Evolutionary conservation across 139 green algal genomes (phyloP).

Genomic region (Zygnema circumcarinatum): DNA sequence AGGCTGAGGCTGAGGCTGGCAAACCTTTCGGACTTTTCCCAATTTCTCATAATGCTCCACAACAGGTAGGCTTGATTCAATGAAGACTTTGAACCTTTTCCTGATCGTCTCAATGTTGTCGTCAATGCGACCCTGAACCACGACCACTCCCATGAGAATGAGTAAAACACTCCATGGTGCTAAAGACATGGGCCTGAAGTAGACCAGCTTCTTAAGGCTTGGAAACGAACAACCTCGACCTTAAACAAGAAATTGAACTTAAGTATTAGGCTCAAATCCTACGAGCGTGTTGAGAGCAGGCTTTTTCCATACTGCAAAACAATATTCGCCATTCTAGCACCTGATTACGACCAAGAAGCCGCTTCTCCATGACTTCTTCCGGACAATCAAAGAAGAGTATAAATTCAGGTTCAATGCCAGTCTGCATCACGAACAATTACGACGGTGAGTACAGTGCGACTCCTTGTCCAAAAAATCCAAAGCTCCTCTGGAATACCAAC

Average conservation of each 20-base stretch:
- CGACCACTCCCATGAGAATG: neutral
- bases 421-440: conserved; percentile 70
- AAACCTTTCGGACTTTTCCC: conserved; percentile 41
- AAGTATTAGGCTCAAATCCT: too few species aligned
- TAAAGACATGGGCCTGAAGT: neutral
- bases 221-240: too few species aligned
- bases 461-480: too few species aligned
- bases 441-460: too few species aligned
- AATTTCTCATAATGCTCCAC: conserved; percentile 52
- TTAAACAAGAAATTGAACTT: too few species aligned
- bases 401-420: conserved; percentile 80
- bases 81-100: conserved; percentile 90
- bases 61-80: conserved; percentile 53
- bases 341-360: conserved; percentile 77
- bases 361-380: conserved; percentile 86
- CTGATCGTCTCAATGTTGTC: conserved; percentile 96
- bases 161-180: too few species aligned
- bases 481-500: too few species aligned
- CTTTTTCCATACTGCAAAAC: too few species aligned
- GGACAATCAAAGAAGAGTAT: conserved; percentile 96
- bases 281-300: too few species aligned
- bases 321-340: too few species aligned
- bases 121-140: conserved; percentile 79
- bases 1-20: too few species aligned
- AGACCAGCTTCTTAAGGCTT: too few species aligned